These are phyloP conservation scores for Solanum chilense DNA, from an alignment of 257 asterid species.

Conservation along the genomic window DNA sequence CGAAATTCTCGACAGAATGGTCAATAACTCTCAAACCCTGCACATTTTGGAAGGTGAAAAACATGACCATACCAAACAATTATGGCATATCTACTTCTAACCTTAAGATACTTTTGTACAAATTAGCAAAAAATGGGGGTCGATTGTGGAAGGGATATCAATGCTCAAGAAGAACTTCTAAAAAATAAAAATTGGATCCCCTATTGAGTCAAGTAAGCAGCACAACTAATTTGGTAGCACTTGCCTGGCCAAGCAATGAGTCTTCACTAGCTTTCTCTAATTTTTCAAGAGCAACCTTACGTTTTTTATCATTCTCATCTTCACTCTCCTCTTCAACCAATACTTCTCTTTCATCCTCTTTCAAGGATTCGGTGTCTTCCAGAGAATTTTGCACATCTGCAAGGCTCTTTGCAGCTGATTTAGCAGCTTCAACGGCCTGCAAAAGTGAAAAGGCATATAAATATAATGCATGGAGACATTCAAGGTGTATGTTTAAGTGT, in stretches of 20 bases:
- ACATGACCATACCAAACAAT: neutral
- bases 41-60: constrained; percentile 9
- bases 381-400: constrained; percentile 28
- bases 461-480: neutral
- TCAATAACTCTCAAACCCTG: constrained; percentile 90
- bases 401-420: constrained; percentile 34
- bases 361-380: constrained; percentile 63
- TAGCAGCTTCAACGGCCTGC: constrained; percentile 93
- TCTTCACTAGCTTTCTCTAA: constrained; percentile 92
- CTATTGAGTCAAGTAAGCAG: neutral
- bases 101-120: neutral
- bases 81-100: neutral
- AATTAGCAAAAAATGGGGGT: neutral
- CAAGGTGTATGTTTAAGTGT: neutral
- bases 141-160: neutral
- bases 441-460: neutral
- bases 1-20: constrained; percentile 69
- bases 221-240: constrained; percentile 2
- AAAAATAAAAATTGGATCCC: neutral
- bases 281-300: constrained; percentile 63
- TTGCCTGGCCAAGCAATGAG: constrained; percentile 79
- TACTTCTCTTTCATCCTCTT: constrained; percentile 33
- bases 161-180: neutral
- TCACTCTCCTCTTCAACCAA: constrained; percentile 55
- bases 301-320: constrained; percentile 53